A percentile compares a stretch with the other conserved stretches of the same genome.
phyloP scores from a whole-genome alignment of 108 stramenopile species.

The Fragilaria crotonensis region DNA sequence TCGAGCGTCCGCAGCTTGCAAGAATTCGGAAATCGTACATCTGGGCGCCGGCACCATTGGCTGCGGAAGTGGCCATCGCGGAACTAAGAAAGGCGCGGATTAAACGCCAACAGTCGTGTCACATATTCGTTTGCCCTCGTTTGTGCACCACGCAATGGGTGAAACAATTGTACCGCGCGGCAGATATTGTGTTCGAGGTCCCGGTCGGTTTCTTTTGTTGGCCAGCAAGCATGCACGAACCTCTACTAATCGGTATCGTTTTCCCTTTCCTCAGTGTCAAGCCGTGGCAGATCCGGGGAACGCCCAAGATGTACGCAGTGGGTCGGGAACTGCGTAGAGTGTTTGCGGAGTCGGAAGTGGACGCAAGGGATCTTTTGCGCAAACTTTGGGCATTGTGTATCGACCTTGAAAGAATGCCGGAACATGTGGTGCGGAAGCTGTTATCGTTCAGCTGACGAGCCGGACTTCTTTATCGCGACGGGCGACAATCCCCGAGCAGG shows the following conservation, averaged over 20 bases:
- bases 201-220: slow-evolving; percentile 8
- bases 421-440: slow-evolving; percentile 3
- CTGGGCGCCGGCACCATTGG: slow-evolving; percentile 22
- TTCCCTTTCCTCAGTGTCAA: slow-evolving; percentile 18
- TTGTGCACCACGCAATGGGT: slow-evolving; percentile 15
- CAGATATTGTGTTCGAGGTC: slow-evolving; percentile 12
- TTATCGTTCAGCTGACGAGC: no score
- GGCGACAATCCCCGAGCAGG: no score
- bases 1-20: no score
- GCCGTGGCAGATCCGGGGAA: slow-evolving; percentile 19
- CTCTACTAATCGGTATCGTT: slow-evolving; percentile 13
- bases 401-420: slow-evolving; percentile 28
- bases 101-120: slow-evolving; percentile 5
- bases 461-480: no score
- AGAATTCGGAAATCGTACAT: no score
- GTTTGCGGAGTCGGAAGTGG: slow-evolving; percentile 3
- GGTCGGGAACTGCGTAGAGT: slow-evolving; percentile 12
- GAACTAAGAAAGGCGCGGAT: no score
- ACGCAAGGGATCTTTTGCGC: no score
- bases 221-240: slow-evolving; percentile 27
- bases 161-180: slow-evolving; percentile 10
- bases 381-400: slow-evolving; percentile 2
- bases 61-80: slow-evolving; percentile 19
- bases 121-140: no score
- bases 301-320: slow-evolving; percentile 19